Percentiles rank a stretch among this genome's conserved stretches.
Conservation (phyloP, 768 basidiomycete species). For the Agrocybe pediades region DNA sequence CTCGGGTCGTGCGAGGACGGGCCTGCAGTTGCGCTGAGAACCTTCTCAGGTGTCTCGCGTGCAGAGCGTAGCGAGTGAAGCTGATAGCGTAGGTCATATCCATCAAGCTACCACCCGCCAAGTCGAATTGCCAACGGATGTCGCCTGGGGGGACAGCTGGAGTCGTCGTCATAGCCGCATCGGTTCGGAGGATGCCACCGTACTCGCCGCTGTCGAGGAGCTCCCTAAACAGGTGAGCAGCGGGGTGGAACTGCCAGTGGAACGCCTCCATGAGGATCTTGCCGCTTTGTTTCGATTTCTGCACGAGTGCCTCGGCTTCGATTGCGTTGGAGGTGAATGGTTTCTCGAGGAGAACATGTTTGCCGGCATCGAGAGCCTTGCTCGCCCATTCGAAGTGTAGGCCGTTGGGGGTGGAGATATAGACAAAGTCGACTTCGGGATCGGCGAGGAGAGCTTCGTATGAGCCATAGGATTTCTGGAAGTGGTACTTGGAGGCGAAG, state of each 20-base stretch:
- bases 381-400: conserved; percentile 72
- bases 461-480: conserved; percentile 48
- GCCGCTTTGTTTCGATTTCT: conserved; percentile 43
- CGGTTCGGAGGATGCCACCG: conserved; percentile 49
- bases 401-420: conserved; percentile 58
- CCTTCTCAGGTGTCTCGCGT: not conserved
- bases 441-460: conserved; percentile 44
- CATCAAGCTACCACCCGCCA: conserved; percentile 68
- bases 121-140: conserved; percentile 52
- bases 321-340: conserved; percentile 35
- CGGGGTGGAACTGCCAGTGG: conserved; percentile 65
- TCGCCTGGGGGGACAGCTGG: conserved; percentile 37
- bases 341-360: conserved; percentile 70
- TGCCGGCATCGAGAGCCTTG: conserved; percentile 63
- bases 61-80: conserved; percentile 24
- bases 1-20: conserved; percentile 40
- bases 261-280: conserved; percentile 63
- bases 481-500: conserved; percentile 52
- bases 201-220: conserved; percentile 60
- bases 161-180: conserved; percentile 31
- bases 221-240: conserved; percentile 51
- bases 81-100: conserved; percentile 39
- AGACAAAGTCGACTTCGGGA: conserved; percentile 47
- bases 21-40: conserved; percentile 19
- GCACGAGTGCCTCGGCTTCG: conserved; percentile 15